These are phyloP conservation scores for Boletus tomentosulus DNA, from an alignment of 768 basidiomycete species.

Conservation along the genomic window DNA sequence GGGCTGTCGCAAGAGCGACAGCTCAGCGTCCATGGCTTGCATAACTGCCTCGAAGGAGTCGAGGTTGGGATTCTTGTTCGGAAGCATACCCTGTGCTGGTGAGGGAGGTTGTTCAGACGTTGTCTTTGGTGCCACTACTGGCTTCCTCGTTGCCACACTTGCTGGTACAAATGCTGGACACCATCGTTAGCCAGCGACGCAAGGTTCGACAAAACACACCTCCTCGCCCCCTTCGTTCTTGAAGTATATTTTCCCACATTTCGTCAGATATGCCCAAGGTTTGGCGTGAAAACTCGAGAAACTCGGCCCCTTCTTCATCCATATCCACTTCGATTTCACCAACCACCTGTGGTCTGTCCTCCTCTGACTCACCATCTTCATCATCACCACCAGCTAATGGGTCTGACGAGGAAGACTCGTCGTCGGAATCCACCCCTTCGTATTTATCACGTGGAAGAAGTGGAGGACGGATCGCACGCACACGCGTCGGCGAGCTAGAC, in stretches of 20 bases:
- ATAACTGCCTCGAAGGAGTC: conserved; percentile 96
- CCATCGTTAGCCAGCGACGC: conserved; percentile 4
- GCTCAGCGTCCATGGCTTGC: conserved; percentile 89
- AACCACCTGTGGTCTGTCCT: conserved; percentile 78
- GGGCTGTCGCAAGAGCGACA: conserved; percentile 45
- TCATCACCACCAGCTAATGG: conserved; percentile 36
- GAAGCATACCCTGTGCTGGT: conserved; percentile 35
- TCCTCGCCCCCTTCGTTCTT: conserved; percentile 72
- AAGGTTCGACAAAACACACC: conserved; percentile 48
- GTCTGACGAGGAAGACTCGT: conserved; percentile 71
- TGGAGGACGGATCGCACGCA: conserved; percentile 65
- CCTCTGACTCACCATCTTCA: conserved; percentile 61
- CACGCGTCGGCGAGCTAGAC: conserved; percentile 18
- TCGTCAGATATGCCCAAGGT: conserved; percentile 83
- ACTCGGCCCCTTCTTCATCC: conserved; percentile 91
- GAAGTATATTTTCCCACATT: conserved; percentile 86
- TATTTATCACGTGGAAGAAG: conserved; percentile 79
- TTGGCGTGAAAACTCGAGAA: conserved; percentile 91
- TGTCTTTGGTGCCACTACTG: conserved; percentile 2
- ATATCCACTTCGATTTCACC: conserved; percentile 88
- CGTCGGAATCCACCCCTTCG: conserved; percentile 92
- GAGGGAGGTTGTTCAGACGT: conserved; percentile 9
- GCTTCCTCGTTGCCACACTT: conserved; percentile 10
- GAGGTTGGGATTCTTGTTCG: conserved; percentile 61
- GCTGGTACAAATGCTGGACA: conserved; percentile 58